Percentiles rank a stretch among this genome's conserved stretches.
Conservation (phyloP, 179 eudicot genomes). For the Beta corolliflora region DNA sequence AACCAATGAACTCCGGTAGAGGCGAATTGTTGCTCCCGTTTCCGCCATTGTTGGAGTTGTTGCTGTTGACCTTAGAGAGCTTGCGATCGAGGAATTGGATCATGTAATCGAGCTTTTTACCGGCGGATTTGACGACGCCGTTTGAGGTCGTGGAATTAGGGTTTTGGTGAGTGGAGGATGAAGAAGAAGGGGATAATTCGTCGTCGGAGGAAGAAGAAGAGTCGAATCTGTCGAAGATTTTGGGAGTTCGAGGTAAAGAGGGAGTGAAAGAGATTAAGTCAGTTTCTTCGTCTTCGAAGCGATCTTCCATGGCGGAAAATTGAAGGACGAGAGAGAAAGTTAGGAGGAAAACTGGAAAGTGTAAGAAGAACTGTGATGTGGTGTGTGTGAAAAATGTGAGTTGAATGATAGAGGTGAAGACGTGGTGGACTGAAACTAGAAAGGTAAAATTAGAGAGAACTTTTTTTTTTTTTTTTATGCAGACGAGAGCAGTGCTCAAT, state of each 20-base stretch:
- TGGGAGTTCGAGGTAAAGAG: slow-evolving; percentile 30
- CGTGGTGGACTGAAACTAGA: background rate
- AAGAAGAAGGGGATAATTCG: slow-evolving; percentile 34
- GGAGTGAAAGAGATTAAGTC: slow-evolving; percentile 27
- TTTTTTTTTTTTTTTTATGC: too few relatives aligned
- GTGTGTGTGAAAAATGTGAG: background rate
- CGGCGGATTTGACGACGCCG: slow-evolving; percentile 43
- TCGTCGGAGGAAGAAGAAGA: slow-evolving; percentile 48
- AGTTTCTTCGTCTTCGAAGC: slow-evolving; percentile 18
- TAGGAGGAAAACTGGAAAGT: too few relatives aligned
- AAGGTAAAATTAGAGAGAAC: too few relatives aligned
- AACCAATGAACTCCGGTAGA: slow-evolving; percentile 57
- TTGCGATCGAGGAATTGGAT: slow-evolving; percentile 73
- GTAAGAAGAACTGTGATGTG: background rate
- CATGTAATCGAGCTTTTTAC: slow-evolving; percentile 79
- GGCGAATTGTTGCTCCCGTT: background rate
- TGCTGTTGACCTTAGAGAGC: slow-evolving; percentile 37
- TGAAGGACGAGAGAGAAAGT: background rate
- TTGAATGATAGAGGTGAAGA: background rate
- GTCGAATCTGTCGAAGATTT: slow-evolving; percentile 62
- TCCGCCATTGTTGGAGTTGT: background rate
- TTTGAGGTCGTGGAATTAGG: slow-evolving; percentile 20
- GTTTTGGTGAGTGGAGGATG: slow-evolving; percentile 6
- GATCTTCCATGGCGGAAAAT: slow-evolving; percentile 30
- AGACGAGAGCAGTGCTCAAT: too few relatives aligned